Base-by-base conservation (phyloP, 345 rosid species). In the Gossypium mustelinum region DNA sequence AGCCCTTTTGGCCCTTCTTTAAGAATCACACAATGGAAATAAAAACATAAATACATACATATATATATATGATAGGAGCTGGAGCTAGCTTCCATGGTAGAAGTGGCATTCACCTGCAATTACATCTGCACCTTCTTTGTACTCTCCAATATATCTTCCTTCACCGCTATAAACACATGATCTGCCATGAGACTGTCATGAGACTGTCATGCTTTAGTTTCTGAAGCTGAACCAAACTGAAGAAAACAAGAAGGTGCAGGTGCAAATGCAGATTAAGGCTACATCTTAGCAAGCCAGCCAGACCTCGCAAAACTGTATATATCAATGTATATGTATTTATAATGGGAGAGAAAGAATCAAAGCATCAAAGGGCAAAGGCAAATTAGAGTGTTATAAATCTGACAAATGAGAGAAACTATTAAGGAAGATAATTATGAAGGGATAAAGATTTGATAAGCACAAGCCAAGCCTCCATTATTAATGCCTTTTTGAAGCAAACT, bases 191-290 rank as follows among this genome's bases (percentile, higher is more conserved):
- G 22, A 54, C 58, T 54, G 58, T 7, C 41, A 34, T 9, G 3
- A 66, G 22, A 54, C 58, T 54, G 58, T 7, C 14, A 59, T 45
- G 16, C 13, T 16, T 44, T n/a, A 54, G 8, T 12, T 52, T 61
- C 63, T 9, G 17, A 54, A 12, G 51, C 24, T 20, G 34, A 27
- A 60, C 18, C 59, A 52, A 8, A 2, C 41, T 52, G 24, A 29
- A 16, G 11, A 34, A 8, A 45, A 39, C 11, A 57, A 34, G 54
- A 73, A 88, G 88, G 85, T 86, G 88, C 89, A 88, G 89, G 91
- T 88, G 89, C 88, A 86, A 88, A 83, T 88, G 89, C 89, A 88
- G 88, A 79, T 12, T 70, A 88, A 88, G 79, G 85, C 86, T 34
- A 65, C 88, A 85, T 66, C 81, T 80, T 77, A 79, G 83, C 69